These are phyloP conservation scores for Quillaja saponaria DNA, from an alignment of 306 rosid genomes.

Conservation along the genomic window DNA sequence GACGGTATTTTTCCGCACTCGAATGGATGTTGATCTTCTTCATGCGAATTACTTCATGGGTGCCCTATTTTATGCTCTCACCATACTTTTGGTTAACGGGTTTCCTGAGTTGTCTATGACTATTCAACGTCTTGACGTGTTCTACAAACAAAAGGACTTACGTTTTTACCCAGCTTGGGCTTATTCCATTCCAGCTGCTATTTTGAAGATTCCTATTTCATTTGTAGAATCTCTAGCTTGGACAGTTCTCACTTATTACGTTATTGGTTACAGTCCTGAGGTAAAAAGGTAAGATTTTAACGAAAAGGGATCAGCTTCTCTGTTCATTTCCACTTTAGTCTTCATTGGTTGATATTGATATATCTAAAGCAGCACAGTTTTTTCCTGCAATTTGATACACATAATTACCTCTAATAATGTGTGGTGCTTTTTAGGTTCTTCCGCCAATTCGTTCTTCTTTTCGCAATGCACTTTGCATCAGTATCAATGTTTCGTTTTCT, in stretches of 20 bases:
- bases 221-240: slow-evolving; percentile 40
- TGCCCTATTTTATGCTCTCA: slow-evolving; percentile 38
- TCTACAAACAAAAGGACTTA: slow-evolving; percentile 46
- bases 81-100: slow-evolving; percentile 38
- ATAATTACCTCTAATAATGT: no score
- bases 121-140: slow-evolving; percentile 38
- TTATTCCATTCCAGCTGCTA: slow-evolving; percentile 47
- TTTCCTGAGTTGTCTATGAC: slow-evolving; percentile 51
- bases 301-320: no score
- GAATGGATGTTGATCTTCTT: slow-evolving; percentile 35
- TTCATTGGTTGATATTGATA: no score
- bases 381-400: no score
- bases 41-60: slow-evolving; percentile 49
- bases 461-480: slow-evolving; percentile 28
- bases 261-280: slow-evolving; percentile 51
- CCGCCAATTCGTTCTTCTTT: slow-evolving; percentile 38
- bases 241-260: slow-evolving; percentile 54
- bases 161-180: slow-evolving; percentile 57
- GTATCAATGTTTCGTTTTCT: slow-evolving; percentile 41
- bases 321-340: no score
- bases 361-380: no score
- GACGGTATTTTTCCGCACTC: slow-evolving; percentile 48
- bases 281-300: slow-evolving; percentile 33
- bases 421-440: no score
- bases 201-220: slow-evolving; percentile 51